A percentile compares a stretch with the other conserved stretches of the same genome.
phyloP scores from a whole-genome alignment of 2,329 filamentous ascomycete genomes.

The Aspergillus quadrilineatus region DNA sequence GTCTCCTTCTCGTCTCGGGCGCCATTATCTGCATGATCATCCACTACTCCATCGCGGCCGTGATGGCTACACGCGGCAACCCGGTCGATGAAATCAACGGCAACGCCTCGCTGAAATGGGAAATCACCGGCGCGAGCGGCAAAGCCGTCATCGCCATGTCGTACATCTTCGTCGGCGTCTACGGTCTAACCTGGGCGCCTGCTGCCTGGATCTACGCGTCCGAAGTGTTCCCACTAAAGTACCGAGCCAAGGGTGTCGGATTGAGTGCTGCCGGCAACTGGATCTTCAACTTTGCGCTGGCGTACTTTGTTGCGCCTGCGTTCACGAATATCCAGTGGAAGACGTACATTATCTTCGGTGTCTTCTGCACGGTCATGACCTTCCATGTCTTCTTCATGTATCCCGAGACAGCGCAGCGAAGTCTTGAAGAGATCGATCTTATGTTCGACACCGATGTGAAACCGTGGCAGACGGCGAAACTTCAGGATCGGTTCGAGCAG shows the following conservation, averaged over 20 bases:
- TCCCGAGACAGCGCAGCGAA: constrained; percentile 68
- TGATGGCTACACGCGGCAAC: constrained; percentile 52
- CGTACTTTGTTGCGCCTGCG: constrained; percentile 58
- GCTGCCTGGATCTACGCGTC: constrained; percentile 60
- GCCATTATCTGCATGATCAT: constrained; percentile 47
- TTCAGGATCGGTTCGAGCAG: constrained; percentile 27
- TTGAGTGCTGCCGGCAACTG: constrained; percentile 62
- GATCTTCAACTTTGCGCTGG: constrained; percentile 59
- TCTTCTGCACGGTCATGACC: constrained; percentile 68
- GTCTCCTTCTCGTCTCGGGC: constrained; percentile 49
- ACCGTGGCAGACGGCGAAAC: constrained; percentile 30
- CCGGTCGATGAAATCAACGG: constrained; percentile 47
- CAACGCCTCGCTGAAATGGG: constrained; percentile 48
- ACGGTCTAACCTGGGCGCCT: constrained; percentile 46
- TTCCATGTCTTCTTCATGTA: constrained; percentile 67
- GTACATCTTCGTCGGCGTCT: constrained; percentile 50
- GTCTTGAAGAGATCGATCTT: constrained; percentile 73
- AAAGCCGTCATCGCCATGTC: constrained; percentile 65
- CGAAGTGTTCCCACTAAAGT: constrained; percentile 63
- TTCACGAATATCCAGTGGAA: constrained; percentile 60
- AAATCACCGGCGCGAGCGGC: constrained; percentile 50
- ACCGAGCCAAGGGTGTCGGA: constrained; percentile 65
- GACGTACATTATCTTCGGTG: constrained; percentile 74
- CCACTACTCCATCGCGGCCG: constrained; percentile 56
- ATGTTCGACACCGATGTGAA: constrained; percentile 55